Evolutionary conservation across 1,284 basidiomycete species (phyloP), one percentile per base, ranked within the genome.

Genomic region (Boletus holoroseus): DNA sequence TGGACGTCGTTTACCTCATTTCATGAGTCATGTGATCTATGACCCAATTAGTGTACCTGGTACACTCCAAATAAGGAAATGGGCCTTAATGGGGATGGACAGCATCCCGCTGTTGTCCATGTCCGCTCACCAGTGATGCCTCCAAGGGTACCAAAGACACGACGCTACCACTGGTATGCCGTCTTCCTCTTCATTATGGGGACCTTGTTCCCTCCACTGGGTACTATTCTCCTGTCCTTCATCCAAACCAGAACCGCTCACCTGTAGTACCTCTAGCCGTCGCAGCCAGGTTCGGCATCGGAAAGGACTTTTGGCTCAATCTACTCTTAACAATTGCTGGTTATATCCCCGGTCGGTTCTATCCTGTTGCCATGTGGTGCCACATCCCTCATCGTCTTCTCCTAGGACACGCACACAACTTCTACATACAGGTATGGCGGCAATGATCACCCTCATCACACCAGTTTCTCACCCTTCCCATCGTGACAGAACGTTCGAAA

Each of bases 271-370:
- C 18, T 31, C 48, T 62, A 94, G 95, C 95, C 55, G 93, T 99
- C 36, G 90, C 92, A 28, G 87, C 92, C 26, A 81, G 95, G 51
- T 99, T 99, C 71, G 95, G 95, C 26, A 82, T 98, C 60, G 94
- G 92, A 5, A 73, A 71, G 38, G 95, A 97, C 70, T 95, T 98
- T 70, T 94, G 89, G 79, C 73, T 98, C 62, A 99, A 99, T 69
- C 69, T 93, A 16, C 63, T 98, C 59, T 71, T 95, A 45, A 96
- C 93, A 28, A 80, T 97, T 53, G 87, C 83, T 66, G 95, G 95
- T 7, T 96, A 92, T 68, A 87, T 92, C 57, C 89, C 89, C 51
- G 90, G 91, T 91, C 55, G 47, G 81, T 16, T 34, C 37, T 31
- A 4, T 36, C 8, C 16, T 22, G 9, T 36, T 15, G 1, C 11